Percentiles rank a stretch among this genome's conserved stretches.
Evolutionary conservation across 2,329 filamentous ascomycete species (phyloP).

Genomic region (Seiridium unicorne): DNA sequence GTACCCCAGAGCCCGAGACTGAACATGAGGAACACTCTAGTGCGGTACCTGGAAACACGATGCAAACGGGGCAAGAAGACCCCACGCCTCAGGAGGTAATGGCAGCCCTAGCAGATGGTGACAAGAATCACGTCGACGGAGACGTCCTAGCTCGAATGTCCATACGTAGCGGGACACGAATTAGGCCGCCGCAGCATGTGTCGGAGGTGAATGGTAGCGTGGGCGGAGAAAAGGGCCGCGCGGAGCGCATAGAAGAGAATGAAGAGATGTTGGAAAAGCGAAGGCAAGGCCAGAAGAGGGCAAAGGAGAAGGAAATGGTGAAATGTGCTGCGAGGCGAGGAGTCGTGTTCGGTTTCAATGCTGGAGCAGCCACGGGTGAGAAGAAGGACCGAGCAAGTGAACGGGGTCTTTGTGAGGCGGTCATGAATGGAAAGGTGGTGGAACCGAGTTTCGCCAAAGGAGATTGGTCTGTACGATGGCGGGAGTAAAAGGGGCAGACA

Average conservation of each 20-base stretch:
- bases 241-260: conserved; percentile 50
- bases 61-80: not conserved
- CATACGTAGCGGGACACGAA: conserved; percentile 33
- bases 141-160: conserved; percentile 28
- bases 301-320: conserved; percentile 35
- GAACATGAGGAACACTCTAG: conserved; percentile 7
- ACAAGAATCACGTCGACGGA: conserved; percentile 9
- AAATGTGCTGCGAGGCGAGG: conserved; percentile 49
- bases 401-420: conserved; percentile 52
- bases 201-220: conserved; percentile 56
- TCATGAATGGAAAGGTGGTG: conserved; percentile 57
- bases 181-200: conserved; percentile 32
- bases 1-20: conserved; percentile 6
- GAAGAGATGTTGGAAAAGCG: conserved; percentile 49
- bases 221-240: conserved; percentile 52
- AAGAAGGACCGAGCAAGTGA: conserved; percentile 14
- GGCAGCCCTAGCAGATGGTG: not conserved
- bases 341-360: conserved; percentile 51
- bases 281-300: conserved; percentile 44
- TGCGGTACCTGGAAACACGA: not conserved
- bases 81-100: not conserved
- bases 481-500: conserved; percentile 32
- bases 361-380: conserved; percentile 3
- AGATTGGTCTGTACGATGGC: conserved; percentile 57
- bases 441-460: conserved; percentile 62